Evolutionary conservation across 2,329 filamentous ascomycete genomes (phyloP).

Genomic region (Pseudogymnoascus sp.): DNA sequence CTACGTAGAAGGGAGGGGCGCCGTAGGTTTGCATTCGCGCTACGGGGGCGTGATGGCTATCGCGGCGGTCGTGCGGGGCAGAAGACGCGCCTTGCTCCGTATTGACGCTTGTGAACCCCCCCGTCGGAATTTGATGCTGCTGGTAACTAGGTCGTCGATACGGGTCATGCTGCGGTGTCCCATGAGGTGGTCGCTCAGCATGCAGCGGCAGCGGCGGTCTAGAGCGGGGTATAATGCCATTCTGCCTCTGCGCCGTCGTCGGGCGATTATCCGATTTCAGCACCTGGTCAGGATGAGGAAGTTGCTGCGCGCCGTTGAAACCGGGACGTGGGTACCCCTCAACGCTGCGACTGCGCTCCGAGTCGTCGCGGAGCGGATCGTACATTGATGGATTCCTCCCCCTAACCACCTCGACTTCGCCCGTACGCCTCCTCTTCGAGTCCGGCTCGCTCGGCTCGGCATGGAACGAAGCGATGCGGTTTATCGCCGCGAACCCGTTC

Average conservation of each 20-base stretch:
- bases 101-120: background rate
- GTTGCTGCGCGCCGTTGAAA: background rate
- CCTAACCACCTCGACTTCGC: background rate
- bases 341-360: background rate
- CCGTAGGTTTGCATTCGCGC: background rate
- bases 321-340: background rate
- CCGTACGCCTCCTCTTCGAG: background rate
- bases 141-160: background rate
- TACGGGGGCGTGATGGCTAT: background rate
- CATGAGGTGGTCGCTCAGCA: background rate
- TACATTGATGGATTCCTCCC: background rate
- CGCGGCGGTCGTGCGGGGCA: background rate
- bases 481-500: background rate
- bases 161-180: background rate
- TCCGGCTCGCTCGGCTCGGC: background rate
- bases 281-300: background rate
- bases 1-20: background rate
- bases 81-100: background rate
- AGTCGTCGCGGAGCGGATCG: background rate
- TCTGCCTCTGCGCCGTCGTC: background rate
- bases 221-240: background rate
- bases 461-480: background rate
- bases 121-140: background rate
- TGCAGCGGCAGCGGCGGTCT: background rate
- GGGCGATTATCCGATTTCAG: background rate